These are phyloP conservation scores for Penicillium corylophilum DNA, from an alignment of 2,329 filamentous ascomycete species.

Conservation along the genomic window DNA sequence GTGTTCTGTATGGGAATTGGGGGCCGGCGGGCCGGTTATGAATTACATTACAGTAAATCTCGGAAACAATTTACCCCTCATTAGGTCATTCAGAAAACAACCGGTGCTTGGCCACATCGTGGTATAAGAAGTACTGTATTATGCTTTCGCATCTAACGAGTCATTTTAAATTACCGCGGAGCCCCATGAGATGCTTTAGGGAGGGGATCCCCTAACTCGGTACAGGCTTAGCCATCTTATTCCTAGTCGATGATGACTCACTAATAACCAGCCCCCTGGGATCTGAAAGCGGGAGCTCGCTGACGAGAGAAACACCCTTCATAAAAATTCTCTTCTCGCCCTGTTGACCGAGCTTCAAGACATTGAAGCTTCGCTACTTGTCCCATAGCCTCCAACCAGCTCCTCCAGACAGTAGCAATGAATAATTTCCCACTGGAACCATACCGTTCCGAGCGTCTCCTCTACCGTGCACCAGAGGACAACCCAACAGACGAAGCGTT, in stretches of 20 bases:
- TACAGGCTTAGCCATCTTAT: neutral
- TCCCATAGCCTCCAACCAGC: neutral
- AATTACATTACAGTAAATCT: too few relatives aligned
- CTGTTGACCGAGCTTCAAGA: neutral
- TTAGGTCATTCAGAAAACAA: too few relatives aligned
- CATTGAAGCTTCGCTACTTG: neutral
- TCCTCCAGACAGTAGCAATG: neutral
- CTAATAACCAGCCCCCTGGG: neutral
- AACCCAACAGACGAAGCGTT: neutral
- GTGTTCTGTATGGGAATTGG: too few relatives aligned
- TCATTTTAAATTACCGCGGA: too few relatives aligned
- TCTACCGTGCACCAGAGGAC: neutral
- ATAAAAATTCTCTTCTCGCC: neutral
- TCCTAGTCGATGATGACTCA: neutral
- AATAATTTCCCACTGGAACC: neutral
- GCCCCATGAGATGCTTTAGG: too few relatives aligned
- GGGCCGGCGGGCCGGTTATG: too few relatives aligned
- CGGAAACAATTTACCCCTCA: too few relatives aligned
- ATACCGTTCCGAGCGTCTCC: neutral
- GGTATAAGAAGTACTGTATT: too few relatives aligned
- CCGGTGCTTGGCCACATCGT: too few relatives aligned
- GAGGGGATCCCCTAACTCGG: too few relatives aligned
- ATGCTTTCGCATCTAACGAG: too few relatives aligned
- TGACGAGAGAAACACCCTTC: neutral
- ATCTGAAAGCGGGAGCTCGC: too few relatives aligned